Conservation (phyloP, 495 filamentous ascomycete species). For the Cercophora samala region DNA sequence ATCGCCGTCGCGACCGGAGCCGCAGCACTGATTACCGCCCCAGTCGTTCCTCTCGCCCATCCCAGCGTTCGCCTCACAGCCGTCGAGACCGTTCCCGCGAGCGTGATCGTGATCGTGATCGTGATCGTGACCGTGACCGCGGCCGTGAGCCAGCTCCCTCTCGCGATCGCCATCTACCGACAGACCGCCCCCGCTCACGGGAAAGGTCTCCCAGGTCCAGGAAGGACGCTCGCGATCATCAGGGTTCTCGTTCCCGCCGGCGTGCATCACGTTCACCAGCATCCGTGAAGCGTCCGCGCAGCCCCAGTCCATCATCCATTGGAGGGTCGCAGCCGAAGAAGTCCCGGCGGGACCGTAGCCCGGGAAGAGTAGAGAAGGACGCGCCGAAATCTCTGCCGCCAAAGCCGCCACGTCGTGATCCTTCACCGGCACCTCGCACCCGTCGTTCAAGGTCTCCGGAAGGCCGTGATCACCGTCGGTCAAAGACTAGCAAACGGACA, state of each 20-base stretch:
- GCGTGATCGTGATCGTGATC: slow-evolving; percentile 18
- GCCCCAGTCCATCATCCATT: slow-evolving; percentile 32
- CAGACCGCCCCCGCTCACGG: slow-evolving; percentile 25
- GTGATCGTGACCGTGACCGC: background rate
- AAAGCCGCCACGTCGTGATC: slow-evolving; percentile 20
- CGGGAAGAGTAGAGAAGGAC: slow-evolving; percentile 29
- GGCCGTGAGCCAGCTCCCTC: slow-evolving; percentile 30
- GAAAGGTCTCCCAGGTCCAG: slow-evolving; percentile 25
- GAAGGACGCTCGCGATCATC: slow-evolving; percentile 19
- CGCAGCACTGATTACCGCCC: slow-evolving; percentile 37
- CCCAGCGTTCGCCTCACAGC: slow-evolving; percentile 27
- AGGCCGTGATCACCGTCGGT: slow-evolving; percentile 24
- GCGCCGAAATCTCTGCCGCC: slow-evolving; percentile 24
- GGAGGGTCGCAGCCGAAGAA: slow-evolving; percentile 34
- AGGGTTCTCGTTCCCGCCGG: slow-evolving; percentile 17
- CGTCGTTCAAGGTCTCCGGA: slow-evolving; percentile 35
- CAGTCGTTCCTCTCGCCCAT: slow-evolving; percentile 26
- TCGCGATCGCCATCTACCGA: slow-evolving; percentile 31
- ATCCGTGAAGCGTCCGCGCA: slow-evolving; percentile 41
- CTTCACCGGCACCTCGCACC: slow-evolving; percentile 22
- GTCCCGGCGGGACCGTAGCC: slow-evolving; percentile 35
- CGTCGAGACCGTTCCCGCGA: slow-evolving; percentile 36
- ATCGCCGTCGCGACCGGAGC: slow-evolving; percentile 26
- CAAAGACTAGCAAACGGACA: slow-evolving; percentile 25
- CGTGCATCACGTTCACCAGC: slow-evolving; percentile 33